Base-by-base conservation (phyloP, 805 yeast species). In the Yamadazyma paraphyllophila region DNA sequence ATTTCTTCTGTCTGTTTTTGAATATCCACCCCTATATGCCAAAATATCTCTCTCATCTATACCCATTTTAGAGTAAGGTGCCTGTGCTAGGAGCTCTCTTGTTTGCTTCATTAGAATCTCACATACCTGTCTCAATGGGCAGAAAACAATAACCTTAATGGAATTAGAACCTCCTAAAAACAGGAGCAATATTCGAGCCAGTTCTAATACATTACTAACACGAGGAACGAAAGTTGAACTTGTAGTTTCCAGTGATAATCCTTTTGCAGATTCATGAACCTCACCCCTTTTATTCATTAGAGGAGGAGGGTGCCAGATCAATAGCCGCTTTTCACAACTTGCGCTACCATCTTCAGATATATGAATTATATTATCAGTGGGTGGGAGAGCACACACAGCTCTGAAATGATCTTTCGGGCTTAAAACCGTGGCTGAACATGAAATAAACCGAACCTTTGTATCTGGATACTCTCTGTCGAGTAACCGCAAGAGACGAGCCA, bases 1-100 rank as follows among this genome's bases (percentile, higher is more conserved):
- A 44, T 81, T 76, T 52, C 99, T 77, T 52, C 99, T 75, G 58
- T 92, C 98, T 1, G 77, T 66, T 1, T 91, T 83, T 2, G 96
- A 81, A 59, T 94, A 94, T 1, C 99, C 99, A 31, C 98, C 99
- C 52, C 99, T 71, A 56, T 94, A 94, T 42, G 96, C 82, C 95
- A 89, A 88, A 2, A 91, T 84, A 46, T 83, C 85, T n/a, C 78
- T 51, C 38, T 61, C 69, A 32, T 56, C 47, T 10, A 62, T 46
- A 1, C 45, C 67, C 2, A 73, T 58, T 27, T 77, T 76, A 10
- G 70, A 56, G 51, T 71, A 71, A 27, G 75, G 74, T 38, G 69
- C 55, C 24, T 71, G 56, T 27, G 71, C 66, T 29, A 83, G 68
- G 13, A 73, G 62, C n/a, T 67, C 71, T 43, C 96, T 65, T 0